These are phyloP conservation scores for Crithidia fasciculata DNA, from an alignment of 208 protist species.

Conservation along the genomic window DNA sequence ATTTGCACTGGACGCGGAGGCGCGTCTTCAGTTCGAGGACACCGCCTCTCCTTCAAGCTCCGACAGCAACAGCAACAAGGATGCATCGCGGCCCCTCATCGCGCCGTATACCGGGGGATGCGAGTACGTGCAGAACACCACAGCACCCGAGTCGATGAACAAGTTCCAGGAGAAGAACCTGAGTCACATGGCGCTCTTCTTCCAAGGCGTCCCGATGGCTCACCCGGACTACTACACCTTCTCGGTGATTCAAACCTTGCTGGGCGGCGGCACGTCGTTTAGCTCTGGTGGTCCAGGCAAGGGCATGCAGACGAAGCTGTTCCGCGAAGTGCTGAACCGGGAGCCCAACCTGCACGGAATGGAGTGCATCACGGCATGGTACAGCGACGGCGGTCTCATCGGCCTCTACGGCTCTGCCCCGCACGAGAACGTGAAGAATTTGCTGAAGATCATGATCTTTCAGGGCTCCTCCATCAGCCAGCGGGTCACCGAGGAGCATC, in stretches of 20 bases:
- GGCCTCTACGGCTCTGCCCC: conserved; percentile 88
- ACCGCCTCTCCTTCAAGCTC: neutral
- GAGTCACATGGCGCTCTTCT: conserved; percentile 89
- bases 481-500: conserved; percentile 69
- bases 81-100: neutral
- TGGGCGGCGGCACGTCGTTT: conserved; percentile 91
- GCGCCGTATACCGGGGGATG: conserved; percentile 82
- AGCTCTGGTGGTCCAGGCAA: conserved; percentile 93
- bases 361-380: conserved; percentile 93
- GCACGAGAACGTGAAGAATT: conserved; percentile 71
- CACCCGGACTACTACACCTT: conserved; percentile 90
- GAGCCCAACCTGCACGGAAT: conserved; percentile 79
- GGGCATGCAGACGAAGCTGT: conserved; percentile 93
- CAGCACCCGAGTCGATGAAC: conserved; percentile 88
- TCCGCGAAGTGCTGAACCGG: conserved; percentile 86
- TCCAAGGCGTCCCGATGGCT: conserved; percentile 81
- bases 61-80: neutral
- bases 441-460: conserved; percentile 81
- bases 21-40: conserved; percentile 53
- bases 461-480: conserved; percentile 83
- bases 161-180: conserved; percentile 93
- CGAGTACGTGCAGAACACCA: conserved; percentile 77
- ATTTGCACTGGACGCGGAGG: conserved; percentile 74
- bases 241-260: conserved; percentile 87
- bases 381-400: conserved; percentile 88